Conservation (phyloP, 225 moss, liverwort and hornwort genomes). For the Ulota crispa region DNA sequence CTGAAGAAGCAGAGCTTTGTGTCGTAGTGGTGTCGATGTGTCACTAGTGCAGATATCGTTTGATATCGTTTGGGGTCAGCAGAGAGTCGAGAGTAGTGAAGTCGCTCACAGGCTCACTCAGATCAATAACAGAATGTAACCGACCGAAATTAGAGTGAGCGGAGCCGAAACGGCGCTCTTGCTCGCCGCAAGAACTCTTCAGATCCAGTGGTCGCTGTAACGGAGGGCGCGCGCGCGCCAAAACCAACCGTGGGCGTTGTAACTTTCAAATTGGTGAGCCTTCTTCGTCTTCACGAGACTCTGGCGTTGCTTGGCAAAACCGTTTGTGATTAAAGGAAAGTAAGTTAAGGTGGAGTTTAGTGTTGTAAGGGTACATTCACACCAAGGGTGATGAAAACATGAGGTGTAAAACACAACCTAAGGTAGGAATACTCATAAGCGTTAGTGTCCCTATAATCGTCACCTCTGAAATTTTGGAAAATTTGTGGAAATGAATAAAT, state of each 20-base stretch:
- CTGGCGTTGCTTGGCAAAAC: neutral
- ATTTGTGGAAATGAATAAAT: no score
- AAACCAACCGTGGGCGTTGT: neutral
- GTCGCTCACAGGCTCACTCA: neutral
- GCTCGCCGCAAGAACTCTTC: constrained; percentile 1
- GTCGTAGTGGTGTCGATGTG: neutral
- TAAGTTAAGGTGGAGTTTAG: neutral
- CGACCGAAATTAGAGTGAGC: constrained; percentile 3
- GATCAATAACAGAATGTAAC: constrained; percentile 32
- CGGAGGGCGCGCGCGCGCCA: no score
- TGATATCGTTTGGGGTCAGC: neutral
- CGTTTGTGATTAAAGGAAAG: neutral
- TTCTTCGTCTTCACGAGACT: neutral
- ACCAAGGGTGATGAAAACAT: no score
- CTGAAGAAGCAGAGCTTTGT: neutral
- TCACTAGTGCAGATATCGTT: neutral
- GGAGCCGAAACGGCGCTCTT: constrained; percentile 10
- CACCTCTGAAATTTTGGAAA: no score
- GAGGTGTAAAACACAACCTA: no score
- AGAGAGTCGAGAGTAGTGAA: constrained; percentile 6
- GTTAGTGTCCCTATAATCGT: no score
- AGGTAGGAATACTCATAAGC: no score
- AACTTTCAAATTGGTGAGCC: neutral
- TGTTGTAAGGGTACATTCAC: neutral
- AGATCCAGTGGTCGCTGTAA: neutral